phyloP scores from a whole-genome alignment of 1,284 basidiomycete genomes.

The Heterobasidion occidentale region DNA sequence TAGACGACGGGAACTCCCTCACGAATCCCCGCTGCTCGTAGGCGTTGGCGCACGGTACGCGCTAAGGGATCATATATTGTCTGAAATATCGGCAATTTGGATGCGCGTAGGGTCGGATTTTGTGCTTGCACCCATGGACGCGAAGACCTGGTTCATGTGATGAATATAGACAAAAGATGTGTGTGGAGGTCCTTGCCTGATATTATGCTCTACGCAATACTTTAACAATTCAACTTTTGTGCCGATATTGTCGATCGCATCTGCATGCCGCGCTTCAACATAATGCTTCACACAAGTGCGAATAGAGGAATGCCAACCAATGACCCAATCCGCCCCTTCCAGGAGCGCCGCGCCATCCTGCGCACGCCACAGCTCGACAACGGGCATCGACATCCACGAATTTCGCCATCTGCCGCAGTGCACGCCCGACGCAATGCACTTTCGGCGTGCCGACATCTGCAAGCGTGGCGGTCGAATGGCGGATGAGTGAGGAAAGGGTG shows the following conservation, averaged over 20 bases:
- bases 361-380: slow-evolving; percentile 78
- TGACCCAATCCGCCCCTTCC: slow-evolving; percentile 83
- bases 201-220: slow-evolving; percentile 68
- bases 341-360: slow-evolving; percentile 67
- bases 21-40: slow-evolving; percentile 37
- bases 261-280: slow-evolving; percentile 27
- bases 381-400: slow-evolving; percentile 78
- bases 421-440: slow-evolving; percentile 75
- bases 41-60: slow-evolving; percentile 77
- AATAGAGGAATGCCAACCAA: slow-evolving; percentile 39
- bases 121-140: slow-evolving; percentile 96
- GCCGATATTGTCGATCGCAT: slow-evolving; percentile 95
- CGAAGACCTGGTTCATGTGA: slow-evolving; percentile 65
- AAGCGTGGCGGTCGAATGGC: slow-evolving; percentile 89
- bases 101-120: slow-evolving; percentile 94
- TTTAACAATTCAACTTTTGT: slow-evolving; percentile 89
- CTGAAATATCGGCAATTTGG: slow-evolving; percentile 92
- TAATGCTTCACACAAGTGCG: slow-evolving; percentile 6
- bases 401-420: slow-evolving; percentile 63
- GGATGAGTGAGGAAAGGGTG: slow-evolving; percentile 86
- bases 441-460: slow-evolving; percentile 94
- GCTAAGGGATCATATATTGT: slow-evolving; percentile 94
- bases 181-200: slow-evolving; percentile 39
- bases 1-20: slow-evolving; percentile 91
- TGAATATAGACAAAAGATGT: neutral